Base-by-base conservation (phyloP, 2,329 filamentous ascomycete genomes). In the Aspergillus pseudotamarii region DNA sequence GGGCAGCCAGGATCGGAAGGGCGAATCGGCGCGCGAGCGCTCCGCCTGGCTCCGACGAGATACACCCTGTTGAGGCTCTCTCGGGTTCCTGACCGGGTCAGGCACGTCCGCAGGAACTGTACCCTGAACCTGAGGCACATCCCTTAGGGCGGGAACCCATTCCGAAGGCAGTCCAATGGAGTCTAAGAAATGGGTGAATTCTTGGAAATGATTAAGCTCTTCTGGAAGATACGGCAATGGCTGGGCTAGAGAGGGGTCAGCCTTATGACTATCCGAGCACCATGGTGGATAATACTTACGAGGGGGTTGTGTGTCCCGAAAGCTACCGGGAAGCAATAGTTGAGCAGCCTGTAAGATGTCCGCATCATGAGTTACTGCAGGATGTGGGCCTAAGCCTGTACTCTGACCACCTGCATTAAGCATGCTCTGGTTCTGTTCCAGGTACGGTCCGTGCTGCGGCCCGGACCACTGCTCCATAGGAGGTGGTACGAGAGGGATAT, bases 341-440 rank as follows among this genome's bases (percentile, higher is more conserved):
- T 76, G 74, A 3, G 74, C 74, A 21, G 74, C 74, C 60, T 76
- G 72, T 4, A 76, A 88, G 65, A 76, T 75, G 21, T 75, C 73
- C 4, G 74, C 68, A 61, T 76, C 74, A 61, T 75, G 74, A 38
- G 66, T 63, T n/a, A 72, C 69, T 23, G 64, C 71, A 10, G 70
- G 62, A 60, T 72, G 72, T 4, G 59, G 58, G 23, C 64, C 62
- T 19, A 72, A 36, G 4, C 61, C 57, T 4, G 69, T 46, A 57
- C 41, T 67, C 16, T 57, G 58, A 56, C 62, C 65, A 34, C 58
- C 48, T 9, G 62, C 54, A 57, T 70, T 62, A 34, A 73, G 63
- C 30, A 75, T 68, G 21, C 61, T 62, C 16, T 71, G 70, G 19
- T 57, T 67, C 26, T 71, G 71, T 36, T 67, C 65, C 58, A 75